Conservation (phyloP, 192 early-diverging fungal genomes). For the Radiomyces spectabilis region DNA sequence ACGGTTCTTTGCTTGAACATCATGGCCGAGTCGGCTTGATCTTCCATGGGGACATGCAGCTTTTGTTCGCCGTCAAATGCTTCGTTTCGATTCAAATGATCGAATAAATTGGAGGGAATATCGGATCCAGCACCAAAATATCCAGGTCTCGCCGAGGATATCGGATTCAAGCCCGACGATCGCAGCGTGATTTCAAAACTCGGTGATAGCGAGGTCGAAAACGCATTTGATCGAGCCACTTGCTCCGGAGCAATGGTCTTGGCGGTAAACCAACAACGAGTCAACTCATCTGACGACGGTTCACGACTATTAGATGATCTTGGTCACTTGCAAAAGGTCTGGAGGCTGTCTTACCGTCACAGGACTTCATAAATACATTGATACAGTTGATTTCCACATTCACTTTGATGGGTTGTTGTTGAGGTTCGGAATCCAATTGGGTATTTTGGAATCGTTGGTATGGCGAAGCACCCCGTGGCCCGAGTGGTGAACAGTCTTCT, state of each 20-base stretch:
- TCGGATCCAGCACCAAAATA: slow-evolving; percentile 22
- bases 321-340: too few relatives aligned
- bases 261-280: slow-evolving; percentile 27
- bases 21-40: slow-evolving; percentile 46
- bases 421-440: too few relatives aligned
- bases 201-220: slow-evolving; percentile 23
- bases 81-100: slow-evolving; percentile 28
- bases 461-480: too few relatives aligned
- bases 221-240: neutral
- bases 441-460: too few relatives aligned
- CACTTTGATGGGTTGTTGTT: slow-evolving; percentile 1
- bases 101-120: slow-evolving; percentile 29
- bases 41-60: slow-evolving; percentile 37
- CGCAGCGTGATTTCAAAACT: slow-evolving; percentile 36
- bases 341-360: slow-evolving; percentile 18
- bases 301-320: neutral
- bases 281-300: slow-evolving; percentile 3
- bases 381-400: slow-evolving; percentile 21
- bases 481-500: too few relatives aligned
- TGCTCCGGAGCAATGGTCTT: slow-evolving; percentile 3
- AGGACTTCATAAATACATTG: slow-evolving; percentile 16
- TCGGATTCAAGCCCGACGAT: neutral
- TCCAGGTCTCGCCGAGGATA: slow-evolving; percentile 12
- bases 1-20: slow-evolving; percentile 49
- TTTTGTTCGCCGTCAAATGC: slow-evolving; percentile 40